phyloP scores from a whole-genome alignment of 2,329 filamentous ascomycete genomes.

The Trichoderma citrinoviride region DNA sequence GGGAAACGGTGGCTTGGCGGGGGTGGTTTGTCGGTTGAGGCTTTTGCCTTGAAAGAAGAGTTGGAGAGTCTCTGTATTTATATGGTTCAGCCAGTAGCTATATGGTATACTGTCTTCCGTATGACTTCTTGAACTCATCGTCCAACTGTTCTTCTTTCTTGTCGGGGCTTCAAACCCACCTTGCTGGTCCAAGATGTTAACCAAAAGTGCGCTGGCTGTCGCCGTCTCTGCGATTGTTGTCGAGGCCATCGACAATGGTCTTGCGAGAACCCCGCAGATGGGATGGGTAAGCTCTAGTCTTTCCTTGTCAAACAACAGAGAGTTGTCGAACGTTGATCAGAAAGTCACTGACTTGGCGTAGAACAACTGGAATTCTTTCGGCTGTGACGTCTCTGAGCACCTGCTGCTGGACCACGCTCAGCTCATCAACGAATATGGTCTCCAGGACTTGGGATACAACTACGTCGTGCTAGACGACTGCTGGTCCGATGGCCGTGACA shows the following conservation, averaged over 20 bases:
- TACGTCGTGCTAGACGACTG: slow-evolving; percentile 37
- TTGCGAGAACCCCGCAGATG: slow-evolving; percentile 20
- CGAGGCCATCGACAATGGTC: slow-evolving; percentile 20
- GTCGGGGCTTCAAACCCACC: neutral
- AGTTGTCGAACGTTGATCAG: too few relatives aligned
- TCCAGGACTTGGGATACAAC: slow-evolving; percentile 31
- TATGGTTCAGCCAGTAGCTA: neutral
- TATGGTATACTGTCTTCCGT: neutral
- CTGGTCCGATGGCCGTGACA: slow-evolving; percentile 33
- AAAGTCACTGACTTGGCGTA: neutral
- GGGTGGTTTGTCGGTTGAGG: neutral
- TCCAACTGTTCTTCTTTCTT: neutral
- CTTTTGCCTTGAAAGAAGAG: neutral
- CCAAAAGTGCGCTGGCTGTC: slow-evolving; percentile 14
- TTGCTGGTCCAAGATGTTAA: slow-evolving; percentile 10
- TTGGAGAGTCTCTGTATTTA: slow-evolving; percentile 13
- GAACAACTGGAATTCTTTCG: slow-evolving; percentile 21
- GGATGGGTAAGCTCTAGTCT: slow-evolving; percentile 17
- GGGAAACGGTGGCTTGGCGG: slow-evolving; percentile 2
- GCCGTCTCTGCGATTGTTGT: slow-evolving; percentile 6
- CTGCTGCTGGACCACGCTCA: slow-evolving; percentile 25
- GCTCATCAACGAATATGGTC: slow-evolving; percentile 29
- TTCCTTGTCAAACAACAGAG: neutral
- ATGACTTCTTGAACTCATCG: neutral
- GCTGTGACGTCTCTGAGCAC: slow-evolving; percentile 23